These are phyloP conservation scores for Jasminum sambac DNA, from an alignment of 257 asterid genomes.

Conservation along the genomic window DNA sequence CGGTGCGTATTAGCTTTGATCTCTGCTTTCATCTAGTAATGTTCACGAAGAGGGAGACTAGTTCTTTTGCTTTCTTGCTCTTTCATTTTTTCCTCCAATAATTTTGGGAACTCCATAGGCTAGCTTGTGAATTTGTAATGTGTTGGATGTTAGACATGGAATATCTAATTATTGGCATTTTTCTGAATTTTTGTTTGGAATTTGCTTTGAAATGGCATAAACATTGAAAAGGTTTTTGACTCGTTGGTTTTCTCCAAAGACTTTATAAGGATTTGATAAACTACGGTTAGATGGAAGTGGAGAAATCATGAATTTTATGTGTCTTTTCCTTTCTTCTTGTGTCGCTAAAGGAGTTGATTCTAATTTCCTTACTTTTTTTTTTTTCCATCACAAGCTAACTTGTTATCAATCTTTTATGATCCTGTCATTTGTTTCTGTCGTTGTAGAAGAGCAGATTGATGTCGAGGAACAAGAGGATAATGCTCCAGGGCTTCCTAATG, in stretches of 20 bases:
- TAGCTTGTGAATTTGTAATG: background rate
- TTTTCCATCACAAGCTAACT: background rate
- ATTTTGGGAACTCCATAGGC: background rate
- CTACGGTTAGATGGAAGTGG: background rate
- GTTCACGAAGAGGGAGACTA: background rate
- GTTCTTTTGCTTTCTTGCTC: background rate
- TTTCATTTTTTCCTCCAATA: background rate
- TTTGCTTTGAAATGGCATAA: background rate
- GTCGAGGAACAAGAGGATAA: constrained; percentile 41
- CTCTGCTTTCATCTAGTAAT: background rate
- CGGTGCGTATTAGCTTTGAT: background rate
- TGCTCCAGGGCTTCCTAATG: constrained; percentile 33
- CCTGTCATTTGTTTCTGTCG: constrained; percentile 28
- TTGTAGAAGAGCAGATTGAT: constrained; percentile 50
- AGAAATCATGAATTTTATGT: background rate
- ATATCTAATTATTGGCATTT: background rate
- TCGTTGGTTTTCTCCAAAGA: background rate
- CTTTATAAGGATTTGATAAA: constrained; percentile 6
- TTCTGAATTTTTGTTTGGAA: background rate
- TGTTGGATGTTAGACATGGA: background rate
- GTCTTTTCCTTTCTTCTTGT: constrained; percentile 1
- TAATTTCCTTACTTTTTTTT: too few relatives aligned
- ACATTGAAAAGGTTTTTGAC: background rate
- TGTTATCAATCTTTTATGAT: constrained; percentile 16
- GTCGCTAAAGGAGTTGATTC: background rate